These are phyloP conservation scores for Mycena venus DNA, from an alignment of 768 basidiomycete species.

Conservation along the genomic window DNA sequence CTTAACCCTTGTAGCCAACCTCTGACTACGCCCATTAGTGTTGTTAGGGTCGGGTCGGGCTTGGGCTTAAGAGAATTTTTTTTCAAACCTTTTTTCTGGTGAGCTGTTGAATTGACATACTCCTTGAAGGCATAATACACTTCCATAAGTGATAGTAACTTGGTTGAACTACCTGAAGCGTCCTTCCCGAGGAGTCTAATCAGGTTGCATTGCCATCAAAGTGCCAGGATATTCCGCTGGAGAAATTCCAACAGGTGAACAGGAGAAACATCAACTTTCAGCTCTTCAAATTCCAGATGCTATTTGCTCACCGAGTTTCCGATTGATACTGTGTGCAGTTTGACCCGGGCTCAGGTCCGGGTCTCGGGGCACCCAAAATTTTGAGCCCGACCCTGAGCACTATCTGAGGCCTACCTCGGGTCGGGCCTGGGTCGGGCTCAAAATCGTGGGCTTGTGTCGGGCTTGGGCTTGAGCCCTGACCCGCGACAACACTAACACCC, in stretches of 20 bases:
- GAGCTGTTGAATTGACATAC: neutral
- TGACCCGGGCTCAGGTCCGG: too few relatives aligned
- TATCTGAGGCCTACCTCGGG: neutral
- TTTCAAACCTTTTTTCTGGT: neutral
- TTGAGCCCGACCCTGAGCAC: too few relatives aligned
- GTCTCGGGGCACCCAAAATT: too few relatives aligned
- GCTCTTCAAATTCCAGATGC: too few relatives aligned
- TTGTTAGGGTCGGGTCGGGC: neutral
- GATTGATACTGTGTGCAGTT: too few relatives aligned
- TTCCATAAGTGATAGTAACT: neutral
- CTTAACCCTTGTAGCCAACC: too few relatives aligned
- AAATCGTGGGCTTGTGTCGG: neutral
- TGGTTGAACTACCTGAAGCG: neutral
- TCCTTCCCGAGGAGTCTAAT: neutral
- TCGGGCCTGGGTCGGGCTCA: neutral
- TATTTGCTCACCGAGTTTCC: too few relatives aligned
- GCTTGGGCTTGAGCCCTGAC: neutral
- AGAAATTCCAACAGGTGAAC: neutral
- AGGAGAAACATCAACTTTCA: too few relatives aligned
- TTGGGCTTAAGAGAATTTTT: neutral
- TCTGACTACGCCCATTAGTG: too few relatives aligned
- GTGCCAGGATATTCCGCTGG: neutral
- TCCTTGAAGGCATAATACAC: neutral
- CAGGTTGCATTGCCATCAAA: neutral
- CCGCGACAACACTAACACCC: neutral